Base-by-base conservation (phyloP, 192 early-diverging fungal genomes). In the Martensiomyces pterosporus region DNA sequence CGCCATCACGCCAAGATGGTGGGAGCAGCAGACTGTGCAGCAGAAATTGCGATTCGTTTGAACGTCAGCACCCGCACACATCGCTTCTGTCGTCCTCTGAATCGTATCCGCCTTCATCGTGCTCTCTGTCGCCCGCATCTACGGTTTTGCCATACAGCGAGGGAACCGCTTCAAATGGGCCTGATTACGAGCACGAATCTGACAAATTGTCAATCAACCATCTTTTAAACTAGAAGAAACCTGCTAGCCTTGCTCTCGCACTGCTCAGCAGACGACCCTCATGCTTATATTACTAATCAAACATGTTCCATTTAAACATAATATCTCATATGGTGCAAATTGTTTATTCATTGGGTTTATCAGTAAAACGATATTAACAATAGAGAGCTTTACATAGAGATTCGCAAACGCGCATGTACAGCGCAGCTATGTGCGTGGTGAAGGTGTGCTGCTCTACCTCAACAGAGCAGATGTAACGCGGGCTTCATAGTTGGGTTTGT, bases 201-300 rank as follows among this genome's bases (percentile, higher is more conserved):
- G 44, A 43, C 26, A 69, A 69, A 26, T 43, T 61, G 9, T 44
- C 43, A 9, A 69, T 69, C 13, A 62, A 52, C 3, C 52, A 62
- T 49, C 17, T 69, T 14, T 44, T 69, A 17, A 69, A 69, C 39
- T 69, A 69, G 33, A 16, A 39, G 9, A n/a, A n/a, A n/a, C n/a
- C n/a, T n/a, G n/a, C n/a, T n/a, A n/a, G n/a, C n/a, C n/a, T n/a
- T n/a, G n/a, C n/a, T n/a, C n/a, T n/a, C n/a, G n/a, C n/a, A n/a
- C n/a, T n/a, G n/a, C n/a, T n/a, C n/a, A n/a, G n/a, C n/a, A n/a
- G n/a, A n/a, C n/a, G n/a, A n/a, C n/a, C n/a, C n/a, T n/a, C n/a
- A n/a, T n/a, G n/a, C n/a, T n/a, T n/a, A n/a, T n/a, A n/a, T n/a
- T n/a, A n/a, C n/a, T n/a, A n/a, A n/a, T n/a, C n/a, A n/a, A n/a